Evolutionary conservation across 352 stramenopile genomes (phyloP), one percentile per base, ranked within the genome.

Genomic region (Aphanomyces stellatus): DNA sequence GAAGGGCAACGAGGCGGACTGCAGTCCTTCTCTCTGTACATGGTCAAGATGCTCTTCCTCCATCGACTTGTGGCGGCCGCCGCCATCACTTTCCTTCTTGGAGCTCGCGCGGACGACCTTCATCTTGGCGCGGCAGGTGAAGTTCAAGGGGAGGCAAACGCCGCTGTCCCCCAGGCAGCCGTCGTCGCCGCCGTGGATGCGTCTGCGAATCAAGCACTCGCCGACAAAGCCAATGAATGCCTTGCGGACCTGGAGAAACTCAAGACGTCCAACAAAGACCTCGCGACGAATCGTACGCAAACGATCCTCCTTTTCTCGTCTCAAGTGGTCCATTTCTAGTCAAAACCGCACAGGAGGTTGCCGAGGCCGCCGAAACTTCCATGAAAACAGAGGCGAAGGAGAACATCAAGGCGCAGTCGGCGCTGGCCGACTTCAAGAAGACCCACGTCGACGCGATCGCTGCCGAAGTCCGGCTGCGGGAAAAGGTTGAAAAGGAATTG

Each of bases 271-370:
- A 22, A 8, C 42, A 22, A 13, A 5, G 42, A 27, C 42, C 13
- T 24, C 5, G 42, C 42, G n/a, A 51, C n/a, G 42, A 13, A 51
- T 27, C 42, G 42, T 51, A 46, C n/a, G 11, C 37, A 19, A 46
- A 46, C 37, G 37, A 46, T 2, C 11, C 13, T 11, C 11, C 37
- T 46, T 46, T 19, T 46, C 37, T 46, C 0, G n/a, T n/a, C 13
- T 46, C 37, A 19, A 46, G n/a, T 46, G 37, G n/a, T 46, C 37
- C 37, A 19, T 46, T 19, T 46, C 37, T 62, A 65, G 59, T 65
- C 24, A 65, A n/a, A 15, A 15, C 27, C 5, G 59, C 34, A 6
- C 19, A 24, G n/a, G 59, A 65, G 17, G 15, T 65, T 17, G 59
- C 42, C 33, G n/a, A 65, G 13, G 35, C 35, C 19, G 59, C 59